A percentile compares a stretch with the other conserved stretches of the same genome.
Evolutionary conservation across 2,329 filamentous ascomycete species (phyloP).

Genomic region (Trichoderma gracile): DNA sequence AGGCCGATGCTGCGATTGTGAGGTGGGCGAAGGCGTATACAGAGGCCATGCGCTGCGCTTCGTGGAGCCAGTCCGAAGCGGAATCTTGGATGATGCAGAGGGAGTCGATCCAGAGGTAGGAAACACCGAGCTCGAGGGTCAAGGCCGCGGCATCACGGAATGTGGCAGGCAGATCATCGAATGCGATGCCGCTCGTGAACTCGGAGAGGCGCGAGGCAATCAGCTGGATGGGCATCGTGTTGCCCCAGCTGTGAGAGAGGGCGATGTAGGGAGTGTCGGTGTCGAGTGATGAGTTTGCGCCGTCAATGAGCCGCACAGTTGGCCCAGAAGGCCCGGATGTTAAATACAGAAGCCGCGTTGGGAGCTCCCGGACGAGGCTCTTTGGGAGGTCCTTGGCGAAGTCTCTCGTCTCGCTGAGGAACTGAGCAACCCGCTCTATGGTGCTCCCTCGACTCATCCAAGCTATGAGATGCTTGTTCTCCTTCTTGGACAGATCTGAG

Average conservation of each 20-base stretch:
- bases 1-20: slow-evolving; percentile 14
- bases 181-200: neutral
- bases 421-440: neutral
- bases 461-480: neutral
- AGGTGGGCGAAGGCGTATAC: slow-evolving; percentile 12
- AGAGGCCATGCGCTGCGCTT: slow-evolving; percentile 15
- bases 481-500: slow-evolving; percentile 1
- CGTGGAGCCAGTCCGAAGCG: slow-evolving; percentile 11
- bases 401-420: slow-evolving; percentile 3
- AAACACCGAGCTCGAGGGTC: slow-evolving; percentile 1
- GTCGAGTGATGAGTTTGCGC: neutral
- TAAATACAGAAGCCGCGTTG: neutral
- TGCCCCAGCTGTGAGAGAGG: slow-evolving; percentile 13
- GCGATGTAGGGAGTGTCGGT: slow-evolving; percentile 2
- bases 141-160: slow-evolving; percentile 8
- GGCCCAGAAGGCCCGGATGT: neutral
- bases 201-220: neutral
- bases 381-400: slow-evolving; percentile 3
- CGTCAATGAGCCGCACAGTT: neutral
- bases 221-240: slow-evolving; percentile 9
- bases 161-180: neutral
- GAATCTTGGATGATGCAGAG: slow-evolving; percentile 1
- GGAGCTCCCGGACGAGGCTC: slow-evolving; percentile 3
- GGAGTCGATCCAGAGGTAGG: slow-evolving; percentile 3
- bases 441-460: neutral